Percentiles rank a stretch among this genome's conserved stretches.
These are phyloP conservation scores for Candida ponderosae DNA, from an alignment of 805 yeast genomes.

Conservation along the genomic window DNA sequence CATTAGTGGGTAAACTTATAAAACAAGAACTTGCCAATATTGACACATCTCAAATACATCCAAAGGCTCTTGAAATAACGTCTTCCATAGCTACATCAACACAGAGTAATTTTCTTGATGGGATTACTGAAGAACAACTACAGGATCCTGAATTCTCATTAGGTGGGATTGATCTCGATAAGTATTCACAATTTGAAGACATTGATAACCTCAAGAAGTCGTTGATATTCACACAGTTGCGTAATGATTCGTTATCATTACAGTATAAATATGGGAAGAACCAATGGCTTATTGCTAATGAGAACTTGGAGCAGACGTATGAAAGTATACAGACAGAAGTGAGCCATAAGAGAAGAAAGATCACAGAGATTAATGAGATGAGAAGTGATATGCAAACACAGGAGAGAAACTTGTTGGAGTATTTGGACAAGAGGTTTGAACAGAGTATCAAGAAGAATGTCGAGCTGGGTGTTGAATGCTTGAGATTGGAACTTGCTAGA, in stretches of 20 bases:
- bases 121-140: conserved; percentile 6
- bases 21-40: conserved; percentile 6
- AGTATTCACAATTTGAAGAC: conserved; percentile 22
- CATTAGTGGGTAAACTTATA: conserved; percentile 28
- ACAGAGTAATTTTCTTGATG: background rate
- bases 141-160: conserved; percentile 16
- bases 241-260: conserved; percentile 29
- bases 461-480: conserved; percentile 28
- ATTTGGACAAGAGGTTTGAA: conserved; percentile 42
- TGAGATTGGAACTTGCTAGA: conserved; percentile 11
- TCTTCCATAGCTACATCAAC: no score
- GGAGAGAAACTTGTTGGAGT: conserved; percentile 35
- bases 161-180: conserved; percentile 26
- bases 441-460: conserved; percentile 24
- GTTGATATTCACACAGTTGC: conserved; percentile 22
- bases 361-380: conserved; percentile 33
- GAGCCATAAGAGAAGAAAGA: conserved; percentile 29
- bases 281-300: conserved; percentile 31
- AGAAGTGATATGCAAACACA: conserved; percentile 37
- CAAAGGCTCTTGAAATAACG: conserved; percentile 2
- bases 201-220: conserved; percentile 16
- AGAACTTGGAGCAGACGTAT: conserved; percentile 21
- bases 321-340: conserved; percentile 21
- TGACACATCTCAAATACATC: conserved; percentile 5
- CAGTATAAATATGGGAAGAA: conserved; percentile 24